Conservation (phyloP, 495 filamentous ascomycete species). For the Penicillium psychrofluorescens region DNA sequence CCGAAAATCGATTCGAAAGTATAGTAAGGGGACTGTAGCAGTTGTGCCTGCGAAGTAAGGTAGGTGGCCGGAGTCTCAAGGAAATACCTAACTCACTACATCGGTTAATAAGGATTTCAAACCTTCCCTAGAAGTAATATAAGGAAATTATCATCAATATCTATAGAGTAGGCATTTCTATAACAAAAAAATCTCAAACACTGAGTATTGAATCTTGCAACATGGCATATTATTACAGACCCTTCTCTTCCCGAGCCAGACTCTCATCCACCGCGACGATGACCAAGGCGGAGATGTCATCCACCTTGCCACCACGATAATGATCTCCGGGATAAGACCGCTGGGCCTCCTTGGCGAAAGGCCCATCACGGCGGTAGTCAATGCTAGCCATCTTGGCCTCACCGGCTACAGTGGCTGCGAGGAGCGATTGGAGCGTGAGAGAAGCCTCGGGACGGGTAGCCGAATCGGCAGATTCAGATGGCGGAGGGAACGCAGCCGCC, state of each 20-base stretch:
- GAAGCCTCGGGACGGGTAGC: not conserved
- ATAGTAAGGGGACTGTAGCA: too few species aligned
- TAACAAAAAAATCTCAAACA: too few species aligned
- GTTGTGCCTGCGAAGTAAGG: too few species aligned
- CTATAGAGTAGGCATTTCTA: not conserved
- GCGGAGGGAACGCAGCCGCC: slow-evolving; percentile 14
- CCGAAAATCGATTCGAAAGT: too few species aligned
- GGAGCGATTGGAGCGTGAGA: slow-evolving; percentile 57
- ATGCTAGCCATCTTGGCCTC: slow-evolving; percentile 81
- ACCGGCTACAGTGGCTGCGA: slow-evolving; percentile 67
- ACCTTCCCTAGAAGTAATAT: too few species aligned
- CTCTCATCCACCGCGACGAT: slow-evolving; percentile 54
- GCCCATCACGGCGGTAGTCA: slow-evolving; percentile 72
- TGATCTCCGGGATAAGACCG: slow-evolving; percentile 74
- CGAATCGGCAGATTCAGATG: slow-evolving; percentile 7
- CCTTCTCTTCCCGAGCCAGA: not conserved
- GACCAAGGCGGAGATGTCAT: slow-evolving; percentile 81
- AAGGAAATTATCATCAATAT: too few species aligned
- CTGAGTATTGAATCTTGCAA: too few species aligned
- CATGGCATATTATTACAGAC: too few species aligned
- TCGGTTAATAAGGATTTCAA: too few species aligned
- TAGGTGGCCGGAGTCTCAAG: too few species aligned
- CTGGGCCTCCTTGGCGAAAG: slow-evolving; percentile 91
- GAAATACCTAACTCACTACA: too few species aligned
- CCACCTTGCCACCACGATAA: slow-evolving; percentile 82